Conservation (phyloP, 176 grass and related monocot genomes). For the Pharus latifolius region DNA sequence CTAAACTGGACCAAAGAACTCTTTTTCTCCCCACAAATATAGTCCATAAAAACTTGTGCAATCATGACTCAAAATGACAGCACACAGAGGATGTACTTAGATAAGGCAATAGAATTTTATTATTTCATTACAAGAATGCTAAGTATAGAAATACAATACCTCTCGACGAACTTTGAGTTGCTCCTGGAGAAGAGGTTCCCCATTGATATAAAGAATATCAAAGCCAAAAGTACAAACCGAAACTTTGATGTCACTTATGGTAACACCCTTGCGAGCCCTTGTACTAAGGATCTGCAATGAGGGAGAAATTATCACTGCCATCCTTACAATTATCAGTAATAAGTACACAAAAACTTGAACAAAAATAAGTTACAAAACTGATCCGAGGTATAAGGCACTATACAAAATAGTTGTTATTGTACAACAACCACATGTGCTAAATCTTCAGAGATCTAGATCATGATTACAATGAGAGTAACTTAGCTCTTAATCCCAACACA, state of each 20-base stretch:
- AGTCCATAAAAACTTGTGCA: background rate
- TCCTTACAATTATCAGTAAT: background rate
- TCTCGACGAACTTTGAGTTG: slow-evolving; percentile 92
- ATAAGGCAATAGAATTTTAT: slow-evolving; percentile 5
- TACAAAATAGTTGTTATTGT: background rate
- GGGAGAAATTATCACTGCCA: slow-evolving; percentile 18
- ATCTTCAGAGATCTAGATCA: background rate
- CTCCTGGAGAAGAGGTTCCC: slow-evolving; percentile 77
- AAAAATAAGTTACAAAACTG: background rate
- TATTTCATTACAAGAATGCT: slow-evolving; percentile 7
- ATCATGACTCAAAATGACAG: background rate
- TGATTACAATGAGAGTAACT: background rate
- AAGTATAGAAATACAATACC: slow-evolving; percentile 31
- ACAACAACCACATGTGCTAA: slow-evolving; percentile 5
- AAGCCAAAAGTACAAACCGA: slow-evolving; percentile 92
- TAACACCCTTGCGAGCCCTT: slow-evolving; percentile 87
- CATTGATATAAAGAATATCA: slow-evolving; percentile 94
- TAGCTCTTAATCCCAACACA: slow-evolving; percentile 11
- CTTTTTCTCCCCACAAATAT: background rate
- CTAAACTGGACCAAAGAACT: background rate
- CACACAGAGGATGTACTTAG: background rate
- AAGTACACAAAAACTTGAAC: slow-evolving; percentile 4
- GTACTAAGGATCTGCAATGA: slow-evolving; percentile 79
- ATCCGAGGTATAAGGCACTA: background rate
- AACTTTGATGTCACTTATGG: slow-evolving; percentile 96